phyloP scores from a whole-genome alignment of 768 basidiomycete species.

The Collybia nuda region DNA sequence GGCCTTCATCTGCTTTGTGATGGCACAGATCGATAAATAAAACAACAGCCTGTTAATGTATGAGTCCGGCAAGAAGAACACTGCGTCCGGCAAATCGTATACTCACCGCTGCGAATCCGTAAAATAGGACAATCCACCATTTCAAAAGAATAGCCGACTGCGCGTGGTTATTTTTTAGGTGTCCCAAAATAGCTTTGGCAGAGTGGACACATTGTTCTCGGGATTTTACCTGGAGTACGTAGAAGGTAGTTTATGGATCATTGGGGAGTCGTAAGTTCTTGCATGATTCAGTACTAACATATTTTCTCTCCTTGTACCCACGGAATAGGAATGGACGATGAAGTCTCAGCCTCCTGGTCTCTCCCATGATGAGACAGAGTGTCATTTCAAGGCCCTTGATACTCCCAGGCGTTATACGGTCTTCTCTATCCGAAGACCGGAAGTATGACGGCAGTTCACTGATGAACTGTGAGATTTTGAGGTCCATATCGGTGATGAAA shows the following conservation, averaged over 20 bases:
- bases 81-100: too few relatives aligned
- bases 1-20: constrained; percentile 15
- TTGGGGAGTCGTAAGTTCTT: background rate
- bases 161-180: constrained; percentile 15
- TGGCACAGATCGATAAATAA: constrained; percentile 23
- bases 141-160: constrained; percentile 20
- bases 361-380: constrained; percentile 23
- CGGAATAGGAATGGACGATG: constrained; percentile 23
- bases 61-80: background rate
- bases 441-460: constrained; percentile 15
- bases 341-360: constrained; percentile 19
- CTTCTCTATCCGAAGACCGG: background rate
- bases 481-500: constrained; percentile 20
- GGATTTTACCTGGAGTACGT: constrained; percentile 17
- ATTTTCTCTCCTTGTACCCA: constrained; percentile 21
- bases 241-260: background rate
- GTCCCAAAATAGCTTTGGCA: constrained; percentile 19
- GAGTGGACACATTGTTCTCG: constrained; percentile 22
- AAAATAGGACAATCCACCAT: constrained; percentile 23
- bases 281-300: constrained; percentile 9
- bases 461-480: constrained; percentile 14
- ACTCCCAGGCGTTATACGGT: constrained; percentile 2
- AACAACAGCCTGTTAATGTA: constrained; percentile 18
- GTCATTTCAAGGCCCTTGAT: constrained; percentile 17
- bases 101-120: constrained; percentile 23